These are phyloP conservation scores for Myxozyma melibiosi DNA, from an alignment of 805 yeast species.

Conservation along the genomic window DNA sequence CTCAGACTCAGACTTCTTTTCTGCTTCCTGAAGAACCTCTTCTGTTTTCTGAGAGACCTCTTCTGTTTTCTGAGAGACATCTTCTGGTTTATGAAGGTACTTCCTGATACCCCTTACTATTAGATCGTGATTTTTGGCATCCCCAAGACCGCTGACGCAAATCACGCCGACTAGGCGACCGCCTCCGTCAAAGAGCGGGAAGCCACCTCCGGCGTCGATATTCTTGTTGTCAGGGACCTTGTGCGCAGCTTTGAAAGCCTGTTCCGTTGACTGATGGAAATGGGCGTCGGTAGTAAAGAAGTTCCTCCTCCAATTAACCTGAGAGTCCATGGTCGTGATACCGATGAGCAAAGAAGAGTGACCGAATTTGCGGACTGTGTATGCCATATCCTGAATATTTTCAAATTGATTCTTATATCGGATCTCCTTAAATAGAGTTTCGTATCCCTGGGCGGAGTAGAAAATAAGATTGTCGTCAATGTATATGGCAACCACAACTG, in stretches of 20 bases:
- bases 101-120: slow-evolving; percentile 7
- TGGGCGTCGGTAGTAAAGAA: background rate
- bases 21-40: too few species aligned
- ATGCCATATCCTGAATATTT: slow-evolving; percentile 21
- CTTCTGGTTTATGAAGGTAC: too few species aligned
- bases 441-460: slow-evolving; percentile 22
- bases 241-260: background rate
- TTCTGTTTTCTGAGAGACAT: too few species aligned
- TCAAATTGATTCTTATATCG: slow-evolving; percentile 23
- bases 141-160: slow-evolving; percentile 19
- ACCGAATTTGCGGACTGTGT: slow-evolving; percentile 26
- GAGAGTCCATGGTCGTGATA: too few species aligned
- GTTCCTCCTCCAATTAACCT: too few species aligned
- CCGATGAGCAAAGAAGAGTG: slow-evolving; percentile 13
- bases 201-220: slow-evolving; percentile 20
- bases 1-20: too few species aligned
- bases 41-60: too few species aligned
- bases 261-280: background rate
- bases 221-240: slow-evolving; percentile 2
- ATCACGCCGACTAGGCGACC: slow-evolving; percentile 17
- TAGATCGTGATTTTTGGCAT: slow-evolving; percentile 9
- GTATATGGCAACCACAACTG: slow-evolving; percentile 21
- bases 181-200: slow-evolving; percentile 12
- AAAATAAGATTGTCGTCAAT: slow-evolving; percentile 14
- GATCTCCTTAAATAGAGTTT: too few species aligned